phyloP scores from a whole-genome alignment of 2,329 filamentous ascomycete genomes.

The Trichoderma lentiforme region DNA sequence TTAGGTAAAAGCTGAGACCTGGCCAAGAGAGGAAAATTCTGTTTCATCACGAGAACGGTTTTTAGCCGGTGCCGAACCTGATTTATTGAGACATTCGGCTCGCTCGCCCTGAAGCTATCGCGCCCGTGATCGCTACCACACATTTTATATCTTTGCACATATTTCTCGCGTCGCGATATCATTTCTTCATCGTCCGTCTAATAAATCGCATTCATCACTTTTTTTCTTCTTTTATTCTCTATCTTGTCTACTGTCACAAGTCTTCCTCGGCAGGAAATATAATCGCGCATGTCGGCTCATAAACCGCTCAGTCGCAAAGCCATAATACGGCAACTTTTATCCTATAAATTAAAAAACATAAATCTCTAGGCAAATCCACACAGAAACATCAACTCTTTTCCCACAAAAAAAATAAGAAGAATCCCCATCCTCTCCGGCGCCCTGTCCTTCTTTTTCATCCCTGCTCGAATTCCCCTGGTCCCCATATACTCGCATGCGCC shows the following conservation, averaged over 20 bases:
- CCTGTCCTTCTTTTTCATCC: neutral
- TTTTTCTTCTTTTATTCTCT: neutral
- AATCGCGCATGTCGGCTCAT: neutral
- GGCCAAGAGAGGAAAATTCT: neutral
- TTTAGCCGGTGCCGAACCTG: neutral
- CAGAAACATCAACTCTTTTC: neutral
- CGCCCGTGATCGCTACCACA: neutral
- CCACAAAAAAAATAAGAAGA: neutral
- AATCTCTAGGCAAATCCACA: neutral
- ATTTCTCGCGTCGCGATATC: neutral
- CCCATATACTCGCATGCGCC: neutral
- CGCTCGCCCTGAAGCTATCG: neutral
- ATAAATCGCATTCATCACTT: neutral
- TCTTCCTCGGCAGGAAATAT: neutral
- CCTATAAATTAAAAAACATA: neutral
- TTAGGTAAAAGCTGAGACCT: neutral
- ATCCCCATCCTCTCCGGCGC: neutral
- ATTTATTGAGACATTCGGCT: neutral
- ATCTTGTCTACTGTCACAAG: neutral
- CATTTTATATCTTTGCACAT: neutral
- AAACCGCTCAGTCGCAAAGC: neutral
- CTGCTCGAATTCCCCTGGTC: constrained; percentile 7
- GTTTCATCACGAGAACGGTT: constrained; percentile 3
- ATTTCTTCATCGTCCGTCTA: neutral
- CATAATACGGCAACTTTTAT: neutral